Evolutionary conservation across 352 stramenopile genomes (phyloP).

Genomic region (Phytophthora pisi): DNA sequence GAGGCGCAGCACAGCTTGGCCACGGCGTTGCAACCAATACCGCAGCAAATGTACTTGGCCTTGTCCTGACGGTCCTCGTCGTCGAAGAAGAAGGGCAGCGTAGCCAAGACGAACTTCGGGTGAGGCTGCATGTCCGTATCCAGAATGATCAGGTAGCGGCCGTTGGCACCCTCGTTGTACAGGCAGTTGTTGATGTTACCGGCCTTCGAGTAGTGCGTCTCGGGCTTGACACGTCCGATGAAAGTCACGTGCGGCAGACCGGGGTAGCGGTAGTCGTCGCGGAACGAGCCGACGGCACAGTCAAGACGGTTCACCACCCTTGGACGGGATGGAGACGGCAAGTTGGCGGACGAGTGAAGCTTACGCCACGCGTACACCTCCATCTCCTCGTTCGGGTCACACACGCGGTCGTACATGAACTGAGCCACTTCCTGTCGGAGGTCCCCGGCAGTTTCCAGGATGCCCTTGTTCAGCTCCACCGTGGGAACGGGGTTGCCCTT

Average conservation of each 20-base stretch:
- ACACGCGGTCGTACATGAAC: slow-evolving; percentile 88
- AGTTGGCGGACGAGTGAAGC: slow-evolving; percentile 81
- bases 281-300: slow-evolving; percentile 81
- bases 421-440: slow-evolving; percentile 81
- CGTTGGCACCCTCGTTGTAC: slow-evolving; percentile 85
- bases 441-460: slow-evolving; percentile 81
- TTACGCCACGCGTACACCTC: slow-evolving; percentile 87
- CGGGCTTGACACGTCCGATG: slow-evolving; percentile 79
- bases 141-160: slow-evolving; percentile 80
- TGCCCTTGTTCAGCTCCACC: slow-evolving; percentile 81
- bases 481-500: slow-evolving; percentile 76
- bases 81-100: slow-evolving; percentile 84
- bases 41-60: slow-evolving; percentile 80
- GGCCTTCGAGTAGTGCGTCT: slow-evolving; percentile 86
- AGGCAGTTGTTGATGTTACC: slow-evolving; percentile 90
- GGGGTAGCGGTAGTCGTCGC: slow-evolving; percentile 83
- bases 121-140: slow-evolving; percentile 89
- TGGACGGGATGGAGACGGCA: slow-evolving; percentile 62
- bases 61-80: slow-evolving; percentile 77
- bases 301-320: slow-evolving; percentile 75
- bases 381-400: slow-evolving; percentile 84
- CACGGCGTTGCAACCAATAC: slow-evolving; percentile 74
- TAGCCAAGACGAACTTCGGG: slow-evolving; percentile 76
- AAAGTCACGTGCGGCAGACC: slow-evolving; percentile 80
- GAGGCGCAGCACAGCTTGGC: slow-evolving; percentile 84